Conservation (phyloP, 2,329 filamentous ascomycete genomes). For the Alternaria longipes region DNA sequence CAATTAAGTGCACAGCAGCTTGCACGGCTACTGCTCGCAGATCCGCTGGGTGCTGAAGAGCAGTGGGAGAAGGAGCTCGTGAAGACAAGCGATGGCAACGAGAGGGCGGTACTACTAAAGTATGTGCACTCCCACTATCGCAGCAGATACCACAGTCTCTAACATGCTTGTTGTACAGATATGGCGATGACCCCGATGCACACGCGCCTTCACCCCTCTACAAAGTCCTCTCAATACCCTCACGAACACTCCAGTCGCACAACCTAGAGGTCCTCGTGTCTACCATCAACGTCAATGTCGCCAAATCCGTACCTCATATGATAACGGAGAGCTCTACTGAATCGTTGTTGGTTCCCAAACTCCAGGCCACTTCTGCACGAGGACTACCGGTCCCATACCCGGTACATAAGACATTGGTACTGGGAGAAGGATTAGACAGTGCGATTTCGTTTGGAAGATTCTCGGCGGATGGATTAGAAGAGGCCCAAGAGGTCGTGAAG, state of each 20-base stretch:
- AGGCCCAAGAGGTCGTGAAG: conserved; percentile 58
- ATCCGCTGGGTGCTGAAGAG: conserved; percentile 54
- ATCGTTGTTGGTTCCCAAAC: conserved; percentile 74
- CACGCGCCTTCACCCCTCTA: conserved; percentile 62
- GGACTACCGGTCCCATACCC: conserved; percentile 77
- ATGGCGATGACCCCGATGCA: conserved; percentile 62
- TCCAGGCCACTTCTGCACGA: conserved; percentile 73
- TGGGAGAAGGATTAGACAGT: conserved; percentile 76
- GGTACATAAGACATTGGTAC: conserved; percentile 81
- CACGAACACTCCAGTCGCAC: conserved; percentile 67
- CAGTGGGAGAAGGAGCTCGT: conserved; percentile 57
- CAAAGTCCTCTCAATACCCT: conserved; percentile 70
- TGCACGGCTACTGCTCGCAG: conserved; percentile 66
- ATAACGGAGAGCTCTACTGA: conserved; percentile 63
- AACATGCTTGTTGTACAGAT: conserved; percentile 52
- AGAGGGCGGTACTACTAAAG: conserved; percentile 54
- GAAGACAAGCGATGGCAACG: conserved; percentile 40
- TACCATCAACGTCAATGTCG: conserved; percentile 59
- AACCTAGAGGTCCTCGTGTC: conserved; percentile 71
- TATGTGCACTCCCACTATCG: conserved; percentile 29
- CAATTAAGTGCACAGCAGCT: conserved; percentile 68
- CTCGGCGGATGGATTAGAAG: conserved; percentile 49
- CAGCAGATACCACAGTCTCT: conserved; percentile 12
- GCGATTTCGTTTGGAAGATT: conserved; percentile 63
- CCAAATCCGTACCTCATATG: conserved; percentile 37